Evolutionary conservation across 176 grass and related monocot species (phyloP).

Genomic region (Musa acuminata): DNA sequence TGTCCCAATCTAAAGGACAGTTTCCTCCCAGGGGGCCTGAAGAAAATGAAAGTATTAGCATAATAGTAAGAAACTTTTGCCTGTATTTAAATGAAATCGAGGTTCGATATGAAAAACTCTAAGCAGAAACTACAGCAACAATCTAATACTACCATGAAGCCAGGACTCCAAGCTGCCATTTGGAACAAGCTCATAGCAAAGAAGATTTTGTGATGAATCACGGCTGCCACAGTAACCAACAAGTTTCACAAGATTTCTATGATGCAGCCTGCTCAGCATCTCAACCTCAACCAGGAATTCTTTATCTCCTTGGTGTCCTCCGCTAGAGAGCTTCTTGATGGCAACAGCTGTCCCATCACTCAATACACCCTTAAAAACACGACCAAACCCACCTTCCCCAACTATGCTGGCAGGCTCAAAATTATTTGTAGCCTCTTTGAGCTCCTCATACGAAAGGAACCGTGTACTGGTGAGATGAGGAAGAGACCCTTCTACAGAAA

Average conservation of each 20-base stretch:
- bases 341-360: constrained; percentile 89
- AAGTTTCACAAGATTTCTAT: constrained; percentile 96
- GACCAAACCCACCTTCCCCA: constrained; percentile 96
- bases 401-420: constrained; percentile 72
- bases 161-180: constrained; percentile 94
- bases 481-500: constrained; percentile 80
- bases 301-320: constrained; percentile 94
- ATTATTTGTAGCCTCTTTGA: constrained; percentile 89
- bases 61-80: background rate
- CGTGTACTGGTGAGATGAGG: constrained; percentile 73
- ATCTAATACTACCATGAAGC: constrained; percentile 70
- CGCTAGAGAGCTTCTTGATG: constrained; percentile 83
- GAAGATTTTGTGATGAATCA: constrained; percentile 67
- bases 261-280: constrained; percentile 97
- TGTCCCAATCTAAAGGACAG: constrained; percentile 87
- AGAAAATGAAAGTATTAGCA: constrained; percentile 2
- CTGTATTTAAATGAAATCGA: background rate
- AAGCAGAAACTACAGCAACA: background rate
- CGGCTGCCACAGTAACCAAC: constrained; percentile 78
- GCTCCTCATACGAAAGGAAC: constrained; percentile 84
- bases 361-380: constrained; percentile 77
- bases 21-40: constrained; percentile 54
- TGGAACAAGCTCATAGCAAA: constrained; percentile 90
- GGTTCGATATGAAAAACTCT: background rate
- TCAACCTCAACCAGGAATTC: constrained; percentile 96